phyloP scores from a whole-genome alignment of 305 asterid species.

The Fraxinus sp. region DNA sequence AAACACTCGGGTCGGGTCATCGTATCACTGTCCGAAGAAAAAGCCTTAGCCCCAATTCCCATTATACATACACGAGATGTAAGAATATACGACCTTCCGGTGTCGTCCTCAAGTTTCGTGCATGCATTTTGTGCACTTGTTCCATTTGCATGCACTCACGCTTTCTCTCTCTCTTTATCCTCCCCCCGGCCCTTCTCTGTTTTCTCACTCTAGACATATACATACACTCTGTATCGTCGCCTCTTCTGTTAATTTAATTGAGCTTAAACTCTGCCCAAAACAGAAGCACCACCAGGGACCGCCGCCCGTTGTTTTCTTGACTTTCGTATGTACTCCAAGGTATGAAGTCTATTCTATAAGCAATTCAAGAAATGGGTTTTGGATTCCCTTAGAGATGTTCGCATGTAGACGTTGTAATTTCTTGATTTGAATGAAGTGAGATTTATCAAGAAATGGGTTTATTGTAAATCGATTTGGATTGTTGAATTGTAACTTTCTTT shows the following conservation, averaged over 20 bases:
- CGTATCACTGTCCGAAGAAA: not conserved
- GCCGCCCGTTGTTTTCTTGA: not conserved
- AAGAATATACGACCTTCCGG: constrained; percentile 9
- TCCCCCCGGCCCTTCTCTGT: too few species aligned
- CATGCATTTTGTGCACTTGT: constrained; percentile 54
- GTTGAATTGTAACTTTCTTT: not conserved
- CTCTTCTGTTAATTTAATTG: not conserved
- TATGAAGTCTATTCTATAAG: not conserved
- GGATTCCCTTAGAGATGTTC: too few species aligned
- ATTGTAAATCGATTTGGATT: not conserved
- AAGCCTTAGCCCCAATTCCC: not conserved
- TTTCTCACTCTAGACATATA: not conserved
- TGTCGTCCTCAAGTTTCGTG: constrained; percentile 45
- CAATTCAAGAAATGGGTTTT: too few species aligned
- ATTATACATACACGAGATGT: not conserved
- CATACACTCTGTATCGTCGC: not conserved
- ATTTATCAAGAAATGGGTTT: not conserved
- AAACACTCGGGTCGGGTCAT: not conserved
- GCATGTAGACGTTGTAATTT: too few species aligned
- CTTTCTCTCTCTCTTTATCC: not conserved
- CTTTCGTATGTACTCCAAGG: not conserved
- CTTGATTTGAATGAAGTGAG: too few species aligned
- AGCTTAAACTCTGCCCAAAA: not conserved
- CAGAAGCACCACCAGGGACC: not conserved
- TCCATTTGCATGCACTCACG: constrained; percentile 38